Conservation (phyloP, 2,329 filamentous ascomycete genomes). For the Elsinoe arachidis region DNA sequence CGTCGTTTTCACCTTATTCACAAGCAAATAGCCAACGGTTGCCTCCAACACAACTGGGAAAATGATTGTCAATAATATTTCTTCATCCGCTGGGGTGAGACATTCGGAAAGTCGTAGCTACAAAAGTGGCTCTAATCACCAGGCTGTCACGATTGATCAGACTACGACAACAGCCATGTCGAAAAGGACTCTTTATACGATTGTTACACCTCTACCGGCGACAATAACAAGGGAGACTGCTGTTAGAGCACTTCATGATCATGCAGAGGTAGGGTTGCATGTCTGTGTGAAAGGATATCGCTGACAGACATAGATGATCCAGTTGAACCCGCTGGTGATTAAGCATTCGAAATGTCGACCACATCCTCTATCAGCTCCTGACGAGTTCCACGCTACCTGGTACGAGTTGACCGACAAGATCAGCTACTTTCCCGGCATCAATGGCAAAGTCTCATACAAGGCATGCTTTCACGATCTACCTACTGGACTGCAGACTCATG, state of each 20-base stretch:
- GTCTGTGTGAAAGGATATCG: too few relatives aligned
- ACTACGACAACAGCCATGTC: conserved; percentile 46
- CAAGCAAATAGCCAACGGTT: conserved; percentile 9
- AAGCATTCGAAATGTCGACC: conserved; percentile 60
- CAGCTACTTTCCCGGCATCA: conserved; percentile 60
- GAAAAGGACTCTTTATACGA: conserved; percentile 64
- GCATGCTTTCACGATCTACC: conserved; percentile 70
- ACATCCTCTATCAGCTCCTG: conserved; percentile 55
- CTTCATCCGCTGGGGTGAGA: background rate
- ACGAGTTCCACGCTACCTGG: conserved; percentile 68
- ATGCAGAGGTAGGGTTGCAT: conserved; percentile 37
- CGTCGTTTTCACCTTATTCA: conserved; percentile 10
- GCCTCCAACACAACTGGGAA: conserved; percentile 2
- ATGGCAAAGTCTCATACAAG: conserved; percentile 65
- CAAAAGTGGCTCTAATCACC: conserved; percentile 1
- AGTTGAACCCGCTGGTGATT: conserved; percentile 74
- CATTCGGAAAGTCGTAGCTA: background rate
- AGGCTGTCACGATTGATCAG: background rate
- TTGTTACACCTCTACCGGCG: conserved; percentile 66
- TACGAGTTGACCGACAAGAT: conserved; percentile 72
- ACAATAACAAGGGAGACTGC: conserved; percentile 61
- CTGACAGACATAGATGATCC: conserved; percentile 59
- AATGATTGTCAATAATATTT: conserved; percentile 5
- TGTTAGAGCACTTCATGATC: conserved; percentile 66
- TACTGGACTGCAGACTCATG: conserved; percentile 69